Base-by-base conservation (phyloP, 2,329 filamentous ascomycete species). In the Epichloe gansuensis region DNA sequence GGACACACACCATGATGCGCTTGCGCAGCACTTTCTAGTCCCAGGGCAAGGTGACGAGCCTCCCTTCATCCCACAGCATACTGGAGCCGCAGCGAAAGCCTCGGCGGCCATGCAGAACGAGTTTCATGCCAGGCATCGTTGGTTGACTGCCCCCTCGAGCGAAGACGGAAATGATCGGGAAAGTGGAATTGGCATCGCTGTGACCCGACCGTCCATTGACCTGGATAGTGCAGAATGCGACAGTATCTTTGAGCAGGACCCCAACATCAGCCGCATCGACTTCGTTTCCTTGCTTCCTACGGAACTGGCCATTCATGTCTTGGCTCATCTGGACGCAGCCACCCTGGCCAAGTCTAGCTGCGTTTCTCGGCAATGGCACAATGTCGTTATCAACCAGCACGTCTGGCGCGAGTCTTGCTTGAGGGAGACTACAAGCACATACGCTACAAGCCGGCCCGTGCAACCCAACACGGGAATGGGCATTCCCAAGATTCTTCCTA, bases 361-460 rank as follows among this genome's bases (percentile, higher is more conserved):
- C 23, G 80, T 83, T 2, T 81, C 73, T 12, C 69, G 60, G 31
- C 56, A 57, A 5, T 84, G 81, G 81, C 61, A 69, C 40, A 53
- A 61, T 12, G 63, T 75, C 1, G 65, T 73, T 4, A 61, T 64
- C 31, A 78, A 78, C 56, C 76, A 76, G 57, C 77, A 82, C 59
- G 73, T 84, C 46, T 84, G 81, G 81, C 72, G 79, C 15, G 76
- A 81, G 59, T 80, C 78, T 1, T 84, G 82, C 60, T 64, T 83
- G 35, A 70, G 80, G 15, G 77, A 82, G 59, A 82, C 79, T 63
- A 77, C 79, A 0, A 64, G 64, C 31, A 81, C 80, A 0, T 84
- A 77, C 63, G 81, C 81, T 21, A 82, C 77, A 3, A 73, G 77
- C 52, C 65, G 65, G 0, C 70, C 74, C 2, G 67, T 83, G 45